Evolutionary conservation across 2,329 filamentous ascomycete genomes (phyloP).

Genomic region (Nemania abortiva): DNA sequence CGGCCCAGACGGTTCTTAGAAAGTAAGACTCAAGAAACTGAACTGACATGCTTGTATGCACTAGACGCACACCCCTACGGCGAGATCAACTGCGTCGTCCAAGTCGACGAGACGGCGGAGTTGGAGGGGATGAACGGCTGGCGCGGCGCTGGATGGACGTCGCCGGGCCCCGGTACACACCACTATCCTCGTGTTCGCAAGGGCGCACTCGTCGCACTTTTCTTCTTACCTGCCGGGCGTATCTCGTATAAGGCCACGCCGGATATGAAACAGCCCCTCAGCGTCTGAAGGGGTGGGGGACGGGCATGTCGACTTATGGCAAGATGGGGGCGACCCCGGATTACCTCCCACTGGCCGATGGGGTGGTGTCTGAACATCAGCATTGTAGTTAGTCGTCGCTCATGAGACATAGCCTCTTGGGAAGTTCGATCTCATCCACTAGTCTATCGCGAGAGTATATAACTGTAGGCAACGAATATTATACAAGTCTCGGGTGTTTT

Average conservation of each 20-base stretch:
- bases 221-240: conserved; percentile 67
- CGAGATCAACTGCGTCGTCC: conserved; percentile 67
- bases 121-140: conserved; percentile 68
- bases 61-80: conserved; percentile 63
- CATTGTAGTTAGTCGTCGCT: not conserved
- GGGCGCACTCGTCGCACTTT: conserved; percentile 64
- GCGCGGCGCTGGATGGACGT: conserved; percentile 68
- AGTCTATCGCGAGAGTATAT: conserved; percentile 16
- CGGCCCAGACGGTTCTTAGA: too few relatives aligned
- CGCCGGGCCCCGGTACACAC: conserved; percentile 66
- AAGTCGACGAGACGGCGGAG: conserved; percentile 62
- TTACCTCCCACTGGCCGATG: not conserved
- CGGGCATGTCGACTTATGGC: too few relatives aligned
- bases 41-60: too few relatives aligned
- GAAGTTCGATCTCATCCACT: not conserved
- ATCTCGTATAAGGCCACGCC: conserved; percentile 63
- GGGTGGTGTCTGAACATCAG: not conserved
- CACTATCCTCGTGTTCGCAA: conserved; percentile 66
- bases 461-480: conserved; percentile 23
- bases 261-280: conserved; percentile 56
- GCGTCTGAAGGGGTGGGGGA: conserved; percentile 23
- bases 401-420: not conserved
- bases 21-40: too few relatives aligned
- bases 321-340: too few relatives aligned
- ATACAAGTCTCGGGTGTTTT: conserved; percentile 20